phyloP scores from a whole-genome alignment of 1,284 basidiomycete genomes.

The Vanrija sp. region DNA sequence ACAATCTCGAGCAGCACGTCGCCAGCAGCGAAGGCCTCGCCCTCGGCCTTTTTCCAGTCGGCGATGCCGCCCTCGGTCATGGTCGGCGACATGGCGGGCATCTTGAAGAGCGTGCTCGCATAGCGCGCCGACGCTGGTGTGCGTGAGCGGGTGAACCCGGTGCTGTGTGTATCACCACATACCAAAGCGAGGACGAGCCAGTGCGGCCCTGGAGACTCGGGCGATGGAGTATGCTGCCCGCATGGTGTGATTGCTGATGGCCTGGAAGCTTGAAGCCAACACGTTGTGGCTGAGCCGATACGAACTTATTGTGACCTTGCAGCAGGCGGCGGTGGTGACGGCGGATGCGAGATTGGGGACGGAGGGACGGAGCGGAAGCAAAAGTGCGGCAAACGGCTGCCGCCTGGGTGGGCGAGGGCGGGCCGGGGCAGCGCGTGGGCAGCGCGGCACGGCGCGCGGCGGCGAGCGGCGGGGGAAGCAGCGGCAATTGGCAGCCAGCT shows the following conservation, averaged over 20 bases:
- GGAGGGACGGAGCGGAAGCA: too few relatives aligned
- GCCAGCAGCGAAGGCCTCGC: conserved; percentile 75
- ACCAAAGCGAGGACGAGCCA: not conserved
- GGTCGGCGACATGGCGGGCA: conserved; percentile 98
- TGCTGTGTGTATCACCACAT: not conserved
- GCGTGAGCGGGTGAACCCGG: not conserved
- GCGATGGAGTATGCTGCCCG: not conserved
- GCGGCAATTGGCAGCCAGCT: too few relatives aligned
- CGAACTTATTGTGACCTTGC: too few relatives aligned
- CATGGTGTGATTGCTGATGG: not conserved
- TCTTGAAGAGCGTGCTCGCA: conserved; percentile 67
- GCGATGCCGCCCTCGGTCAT: conserved; percentile 97
- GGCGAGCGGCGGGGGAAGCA: too few relatives aligned
- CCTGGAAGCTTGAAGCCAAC: too few relatives aligned
- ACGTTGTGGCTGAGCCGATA: too few relatives aligned
- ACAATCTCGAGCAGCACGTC: conserved; percentile 94
- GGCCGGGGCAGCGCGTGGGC: too few relatives aligned
- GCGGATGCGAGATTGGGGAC: too few relatives aligned
- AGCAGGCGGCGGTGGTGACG: too few relatives aligned
- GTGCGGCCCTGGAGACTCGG: conserved; percentile 1
- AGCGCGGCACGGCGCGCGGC: too few relatives aligned
- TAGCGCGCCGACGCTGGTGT: conserved; percentile 43
- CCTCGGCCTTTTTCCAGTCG: conserved; percentile 87
- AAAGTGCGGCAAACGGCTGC: too few relatives aligned
- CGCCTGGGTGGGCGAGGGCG: too few relatives aligned